These are phyloP conservation scores for Falciphora oryzae DNA, from an alignment of 2,329 filamentous ascomycete genomes.

Conservation along the genomic window DNA sequence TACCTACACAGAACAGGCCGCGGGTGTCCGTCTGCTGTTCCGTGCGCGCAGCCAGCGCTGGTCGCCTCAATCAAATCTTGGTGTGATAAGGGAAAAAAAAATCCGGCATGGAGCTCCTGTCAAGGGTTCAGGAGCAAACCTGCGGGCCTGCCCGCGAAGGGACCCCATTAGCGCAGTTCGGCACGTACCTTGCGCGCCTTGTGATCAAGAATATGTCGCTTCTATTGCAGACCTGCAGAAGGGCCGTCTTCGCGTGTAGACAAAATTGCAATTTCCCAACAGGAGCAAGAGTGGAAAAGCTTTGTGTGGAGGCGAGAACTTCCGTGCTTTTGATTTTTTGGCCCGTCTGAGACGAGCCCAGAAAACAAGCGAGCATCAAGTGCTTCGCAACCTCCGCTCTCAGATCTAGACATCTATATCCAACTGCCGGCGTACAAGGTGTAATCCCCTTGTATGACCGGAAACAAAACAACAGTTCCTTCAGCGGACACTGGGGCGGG, in stretches of 20 bases:
- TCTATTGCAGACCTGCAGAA: too few species aligned
- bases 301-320: not conserved
- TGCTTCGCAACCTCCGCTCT: not conserved
- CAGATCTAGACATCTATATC: not conserved
- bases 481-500: not conserved
- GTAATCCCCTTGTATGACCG: not conserved
- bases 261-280: not conserved
- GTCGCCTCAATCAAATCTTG: too few species aligned
- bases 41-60: too few species aligned
- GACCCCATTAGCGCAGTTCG: not conserved
- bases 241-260: not conserved
- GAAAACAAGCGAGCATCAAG: not conserved
- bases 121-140: too few species aligned
- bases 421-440: not conserved
- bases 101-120: too few species aligned
- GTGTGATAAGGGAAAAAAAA: too few species aligned
- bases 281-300: not conserved
- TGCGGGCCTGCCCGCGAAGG: not conserved
- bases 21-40: too few species aligned
- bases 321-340: not conserved
- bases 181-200: not conserved
- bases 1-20: too few species aligned
- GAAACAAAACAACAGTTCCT: not conserved
- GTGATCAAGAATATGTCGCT: too few species aligned
- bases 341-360: not conserved